These are phyloP conservation scores for Leccinum griseonigrum DNA, from an alignment of 1,284 basidiomycete genomes.

Conservation along the genomic window DNA sequence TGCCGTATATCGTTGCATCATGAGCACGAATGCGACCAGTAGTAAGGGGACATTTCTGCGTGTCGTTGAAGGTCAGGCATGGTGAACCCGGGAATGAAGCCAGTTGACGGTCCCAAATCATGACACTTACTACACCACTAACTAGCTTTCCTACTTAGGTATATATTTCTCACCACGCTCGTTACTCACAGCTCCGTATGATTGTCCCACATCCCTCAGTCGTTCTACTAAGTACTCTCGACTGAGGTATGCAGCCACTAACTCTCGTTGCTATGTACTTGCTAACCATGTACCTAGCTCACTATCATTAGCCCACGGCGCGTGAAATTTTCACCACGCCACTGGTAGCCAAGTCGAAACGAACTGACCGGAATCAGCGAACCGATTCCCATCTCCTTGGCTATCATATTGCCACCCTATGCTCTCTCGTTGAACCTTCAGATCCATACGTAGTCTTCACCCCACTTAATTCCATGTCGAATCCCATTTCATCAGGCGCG, in stretches of 20 bases:
- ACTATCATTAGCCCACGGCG: not conserved
- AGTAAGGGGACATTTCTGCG: constrained; percentile 86
- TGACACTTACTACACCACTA: constrained; percentile 23
- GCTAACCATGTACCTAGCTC: not conserved
- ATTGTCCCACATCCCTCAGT: not conserved
- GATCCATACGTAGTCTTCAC: not conserved
- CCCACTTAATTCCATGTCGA: not conserved
- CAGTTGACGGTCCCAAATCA: constrained; percentile 1
- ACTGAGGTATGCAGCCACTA: not conserved
- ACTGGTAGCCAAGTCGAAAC: not conserved
- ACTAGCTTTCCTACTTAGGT: not conserved
- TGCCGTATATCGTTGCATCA: not conserved
- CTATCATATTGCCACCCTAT: not conserved
- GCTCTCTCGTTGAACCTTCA: not conserved
- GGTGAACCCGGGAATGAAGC: not conserved
- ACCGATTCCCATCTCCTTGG: not conserved
- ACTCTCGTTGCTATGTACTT: no score
- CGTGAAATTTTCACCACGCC: not conserved
- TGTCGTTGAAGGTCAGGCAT: constrained; percentile 8
- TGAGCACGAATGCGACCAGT: constrained; percentile 78
- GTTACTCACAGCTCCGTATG: not conserved
- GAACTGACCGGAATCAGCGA: not conserved
- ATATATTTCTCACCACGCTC: not conserved
- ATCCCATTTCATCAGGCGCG: not conserved
- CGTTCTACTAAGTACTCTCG: not conserved